A percentile compares a stretch with the other conserved stretches of the same genome.
These are phyloP conservation scores for Zelopaecilomyces penicillatus DNA, from an alignment of 2,329 filamentous ascomycete genomes.

Conservation along the genomic window DNA sequence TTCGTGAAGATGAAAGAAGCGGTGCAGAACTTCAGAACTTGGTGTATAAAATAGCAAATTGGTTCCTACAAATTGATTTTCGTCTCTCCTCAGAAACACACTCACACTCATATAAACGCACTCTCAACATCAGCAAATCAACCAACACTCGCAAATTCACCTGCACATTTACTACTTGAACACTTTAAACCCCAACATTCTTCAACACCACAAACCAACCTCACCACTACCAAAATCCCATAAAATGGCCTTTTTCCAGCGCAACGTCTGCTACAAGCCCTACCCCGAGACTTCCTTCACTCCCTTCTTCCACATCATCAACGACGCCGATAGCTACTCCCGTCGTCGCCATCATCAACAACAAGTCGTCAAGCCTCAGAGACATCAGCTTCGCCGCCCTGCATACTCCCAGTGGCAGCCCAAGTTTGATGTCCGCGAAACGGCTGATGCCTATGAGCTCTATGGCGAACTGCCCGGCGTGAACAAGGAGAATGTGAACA, in stretches of 20 bases:
- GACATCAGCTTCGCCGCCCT: constrained; percentile 21
- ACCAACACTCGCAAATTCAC: too few species aligned
- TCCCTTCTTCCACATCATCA: constrained; percentile 49
- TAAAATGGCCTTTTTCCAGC: constrained; percentile 47
- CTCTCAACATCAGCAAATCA: too few species aligned
- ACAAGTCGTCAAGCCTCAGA: constrained; percentile 14
- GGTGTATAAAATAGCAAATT: too few species aligned
- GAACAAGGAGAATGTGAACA: constrained; percentile 59
- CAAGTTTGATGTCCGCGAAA: constrained; percentile 66
- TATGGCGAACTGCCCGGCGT: constrained; percentile 70
- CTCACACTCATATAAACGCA: too few species aligned
- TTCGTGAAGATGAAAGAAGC: too few species aligned
- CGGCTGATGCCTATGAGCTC: constrained; percentile 56
- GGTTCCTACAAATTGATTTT: too few species aligned
- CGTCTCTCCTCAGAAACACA: too few species aligned
- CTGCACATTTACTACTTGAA: too few species aligned
- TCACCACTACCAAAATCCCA: constrained; percentile 1
- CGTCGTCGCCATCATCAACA: constrained; percentile 22
- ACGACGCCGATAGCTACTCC: constrained; percentile 45
- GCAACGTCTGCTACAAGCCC: constrained; percentile 36
- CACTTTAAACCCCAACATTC: too few species aligned
- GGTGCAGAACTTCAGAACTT: too few species aligned
- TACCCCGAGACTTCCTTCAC: constrained; percentile 39
- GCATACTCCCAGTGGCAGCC: constrained; percentile 49
- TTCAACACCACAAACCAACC: not conserved